Conservation (phyloP, 331 rosid species). For the Acacia concinna region DNA sequence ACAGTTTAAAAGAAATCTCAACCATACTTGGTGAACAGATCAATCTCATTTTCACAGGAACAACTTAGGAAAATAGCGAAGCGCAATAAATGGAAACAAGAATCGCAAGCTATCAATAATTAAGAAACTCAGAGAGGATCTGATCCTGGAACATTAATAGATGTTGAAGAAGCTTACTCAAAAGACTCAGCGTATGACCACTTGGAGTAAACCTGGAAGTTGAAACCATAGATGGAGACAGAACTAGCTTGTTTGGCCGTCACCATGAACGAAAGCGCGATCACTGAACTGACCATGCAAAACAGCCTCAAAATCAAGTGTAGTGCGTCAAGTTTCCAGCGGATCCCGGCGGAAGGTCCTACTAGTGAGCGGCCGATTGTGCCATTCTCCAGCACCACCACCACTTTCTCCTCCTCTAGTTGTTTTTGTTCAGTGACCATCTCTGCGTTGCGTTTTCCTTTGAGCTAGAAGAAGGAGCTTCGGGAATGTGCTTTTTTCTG, state of each 20-base stretch:
- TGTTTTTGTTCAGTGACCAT: conserved; percentile 55
- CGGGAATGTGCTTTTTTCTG: neutral
- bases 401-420: conserved; percentile 45
- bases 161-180: conserved; percentile 47
- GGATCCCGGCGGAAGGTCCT: conserved; percentile 20
- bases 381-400: conserved; percentile 41
- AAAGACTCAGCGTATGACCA: conserved; percentile 80
- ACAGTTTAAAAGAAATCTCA: neutral
- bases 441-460: neutral
- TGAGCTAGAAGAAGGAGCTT: neutral
- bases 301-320: conserved; percentile 52
- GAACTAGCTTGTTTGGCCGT: conserved; percentile 64
- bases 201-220: conserved; percentile 66
- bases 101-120: neutral
- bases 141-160: neutral
- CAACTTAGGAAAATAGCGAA: neutral
- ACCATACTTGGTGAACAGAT: neutral
- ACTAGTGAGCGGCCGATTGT: conserved; percentile 43
- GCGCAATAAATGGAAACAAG: neutral
- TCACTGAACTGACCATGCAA: conserved; percentile 52
- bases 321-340: conserved; percentile 47
- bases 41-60: neutral
- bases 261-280: conserved; percentile 65
- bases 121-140: neutral
- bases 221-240: conserved; percentile 60